Evolutionary conservation across 2,329 filamentous ascomycete species (phyloP).

Genomic region (Diaporthe helianthi): DNA sequence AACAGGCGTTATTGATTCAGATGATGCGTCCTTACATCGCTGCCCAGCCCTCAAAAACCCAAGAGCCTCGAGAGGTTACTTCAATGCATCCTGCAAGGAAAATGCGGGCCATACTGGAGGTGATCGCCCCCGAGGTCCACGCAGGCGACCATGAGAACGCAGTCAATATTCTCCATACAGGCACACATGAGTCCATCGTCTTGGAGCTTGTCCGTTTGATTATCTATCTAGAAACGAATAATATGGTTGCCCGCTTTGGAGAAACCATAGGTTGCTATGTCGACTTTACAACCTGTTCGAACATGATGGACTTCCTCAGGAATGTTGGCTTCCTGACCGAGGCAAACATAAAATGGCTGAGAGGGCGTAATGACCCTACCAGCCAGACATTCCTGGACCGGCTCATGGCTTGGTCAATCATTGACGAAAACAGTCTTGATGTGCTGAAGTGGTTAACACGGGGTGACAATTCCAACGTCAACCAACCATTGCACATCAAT

Average conservation of each 20-base stretch:
- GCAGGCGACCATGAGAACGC: conserved; percentile 8
- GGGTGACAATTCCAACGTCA: not conserved
- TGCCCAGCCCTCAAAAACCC: fast-evolving
- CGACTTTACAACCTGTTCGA: fast-evolving
- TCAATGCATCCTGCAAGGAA: not conserved
- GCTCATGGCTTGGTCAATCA: not conserved
- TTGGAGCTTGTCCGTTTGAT: not conserved
- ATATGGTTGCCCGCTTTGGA: not conserved
- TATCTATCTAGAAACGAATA: not conserved
- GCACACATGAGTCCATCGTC: not conserved
- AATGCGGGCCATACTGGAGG: not conserved
- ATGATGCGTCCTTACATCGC: not conserved
- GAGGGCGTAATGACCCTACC: not conserved
- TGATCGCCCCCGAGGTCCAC: not conserved
- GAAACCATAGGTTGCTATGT: fast-evolving
- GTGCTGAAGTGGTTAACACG: not conserved
- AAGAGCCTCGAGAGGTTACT: not conserved
- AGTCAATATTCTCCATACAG: not conserved
- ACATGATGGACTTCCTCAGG: not conserved
- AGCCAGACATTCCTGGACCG: not conserved
- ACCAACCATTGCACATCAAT: not conserved
- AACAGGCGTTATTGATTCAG: not conserved
- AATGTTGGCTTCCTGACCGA: not conserved
- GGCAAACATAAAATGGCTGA: not conserved
- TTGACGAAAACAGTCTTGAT: not conserved